phyloP scores from a whole-genome alignment of 2,329 filamentous ascomycete genomes.

The Verticillium albo-atrum region DNA sequence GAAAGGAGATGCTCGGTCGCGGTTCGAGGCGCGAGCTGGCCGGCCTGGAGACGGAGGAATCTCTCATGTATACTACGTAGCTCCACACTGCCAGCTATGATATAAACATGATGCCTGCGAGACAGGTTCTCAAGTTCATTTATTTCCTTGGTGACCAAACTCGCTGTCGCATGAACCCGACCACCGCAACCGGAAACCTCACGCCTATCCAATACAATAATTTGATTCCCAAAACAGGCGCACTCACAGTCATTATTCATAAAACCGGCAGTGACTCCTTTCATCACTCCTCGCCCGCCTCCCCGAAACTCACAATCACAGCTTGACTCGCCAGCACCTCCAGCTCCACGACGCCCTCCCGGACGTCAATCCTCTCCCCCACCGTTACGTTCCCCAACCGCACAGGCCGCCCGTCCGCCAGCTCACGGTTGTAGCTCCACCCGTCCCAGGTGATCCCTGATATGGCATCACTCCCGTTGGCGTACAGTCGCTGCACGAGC shows the following conservation, averaged over 20 bases:
- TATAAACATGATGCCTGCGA: not conserved
- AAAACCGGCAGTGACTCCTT: too few relatives aligned
- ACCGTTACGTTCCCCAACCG: conserved; percentile 49
- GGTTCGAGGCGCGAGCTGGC: not conserved
- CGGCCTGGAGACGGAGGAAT: not conserved
- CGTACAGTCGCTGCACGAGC: conserved; percentile 44
- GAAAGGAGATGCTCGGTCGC: not conserved
- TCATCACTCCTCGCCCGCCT: not conserved
- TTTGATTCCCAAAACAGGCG: not conserved
- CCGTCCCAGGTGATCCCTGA: conserved; percentile 59
- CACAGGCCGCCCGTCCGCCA: conserved; percentile 49
- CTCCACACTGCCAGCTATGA: not conserved
- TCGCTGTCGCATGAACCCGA: not conserved
- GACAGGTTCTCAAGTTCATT: not conserved
- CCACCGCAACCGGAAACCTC: not conserved
- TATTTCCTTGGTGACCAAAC: not conserved
- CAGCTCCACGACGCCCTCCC: conserved; percentile 30
- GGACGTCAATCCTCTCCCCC: conserved; percentile 35
- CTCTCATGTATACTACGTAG: not conserved
- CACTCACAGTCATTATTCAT: not conserved
- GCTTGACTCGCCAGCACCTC: conserved; percentile 39
- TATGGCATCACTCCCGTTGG: conserved; percentile 61
- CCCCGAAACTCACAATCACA: conserved; percentile 27
- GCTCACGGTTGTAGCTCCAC: conserved; percentile 56
- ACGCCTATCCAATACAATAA: not conserved